Evolutionary conservation across 371 early-diverging fungal genomes (phyloP).

Genomic region (Lichtheimia ramosa): DNA sequence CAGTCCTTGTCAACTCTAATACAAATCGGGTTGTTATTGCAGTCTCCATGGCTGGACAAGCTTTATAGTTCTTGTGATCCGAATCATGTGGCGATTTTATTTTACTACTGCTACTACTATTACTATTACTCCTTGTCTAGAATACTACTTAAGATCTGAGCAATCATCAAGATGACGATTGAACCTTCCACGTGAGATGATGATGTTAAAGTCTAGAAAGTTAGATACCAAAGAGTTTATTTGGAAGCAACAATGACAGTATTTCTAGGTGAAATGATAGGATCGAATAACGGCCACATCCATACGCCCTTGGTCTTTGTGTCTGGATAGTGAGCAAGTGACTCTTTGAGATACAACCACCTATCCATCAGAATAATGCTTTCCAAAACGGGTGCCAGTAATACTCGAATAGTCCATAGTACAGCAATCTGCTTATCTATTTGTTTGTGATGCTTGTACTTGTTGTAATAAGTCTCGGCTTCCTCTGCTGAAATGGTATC

Average conservation of each 20-base stretch:
- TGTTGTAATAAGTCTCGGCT: conserved; percentile 36
- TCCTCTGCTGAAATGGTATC: conserved; percentile 46
- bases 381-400: conserved; percentile 77
- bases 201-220: no score
- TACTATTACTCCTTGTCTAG: no score
- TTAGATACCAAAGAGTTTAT: conserved; percentile 5
- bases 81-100: no score
- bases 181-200: no score
- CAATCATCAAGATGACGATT: no score
- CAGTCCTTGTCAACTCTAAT: no score
- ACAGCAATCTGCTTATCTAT: conserved; percentile 65
- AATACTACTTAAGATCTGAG: no score
- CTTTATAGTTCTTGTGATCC: no score
- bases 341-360: conserved; percentile 63
- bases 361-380: conserved; percentile 79
- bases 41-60: no score
- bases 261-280: conserved; percentile 40
- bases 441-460: conserved; percentile 25
- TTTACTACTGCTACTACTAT: no score
- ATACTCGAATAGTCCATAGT: conserved; percentile 78
- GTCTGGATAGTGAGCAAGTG: conserved; percentile 2
- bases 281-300: conserved; percentile 49
- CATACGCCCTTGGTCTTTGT: conserved; percentile 24
- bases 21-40: no score
- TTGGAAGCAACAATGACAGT: conserved; percentile 42